Conservation (phyloP, 1,284 basidiomycete species). For the Ceratobasidium sp. region DNA sequence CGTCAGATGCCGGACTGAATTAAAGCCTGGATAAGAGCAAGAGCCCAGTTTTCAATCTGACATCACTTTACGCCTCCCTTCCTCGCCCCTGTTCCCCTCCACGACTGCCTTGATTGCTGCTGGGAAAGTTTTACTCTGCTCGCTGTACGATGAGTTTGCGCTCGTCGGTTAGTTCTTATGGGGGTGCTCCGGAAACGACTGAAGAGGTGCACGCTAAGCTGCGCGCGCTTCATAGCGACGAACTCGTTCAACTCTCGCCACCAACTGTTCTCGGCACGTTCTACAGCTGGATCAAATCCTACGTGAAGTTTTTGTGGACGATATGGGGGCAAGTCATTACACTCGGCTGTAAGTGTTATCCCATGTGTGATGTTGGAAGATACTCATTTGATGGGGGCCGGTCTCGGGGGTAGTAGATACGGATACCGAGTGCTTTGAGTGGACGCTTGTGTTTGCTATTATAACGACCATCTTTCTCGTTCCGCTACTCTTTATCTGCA, state of each 20-base stretch:
- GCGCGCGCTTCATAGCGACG: slow-evolving; percentile 26
- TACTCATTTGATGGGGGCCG: slow-evolving; percentile 13
- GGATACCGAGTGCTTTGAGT: slow-evolving; percentile 29
- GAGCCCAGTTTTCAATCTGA: slow-evolving; percentile 18
- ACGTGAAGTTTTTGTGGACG: slow-evolving; percentile 29
- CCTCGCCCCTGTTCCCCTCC: slow-evolving; percentile 46
- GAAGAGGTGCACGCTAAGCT: slow-evolving; percentile 34
- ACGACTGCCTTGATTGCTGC: too few relatives aligned
- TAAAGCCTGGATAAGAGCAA: slow-evolving; percentile 30
- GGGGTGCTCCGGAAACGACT: slow-evolving; percentile 44
- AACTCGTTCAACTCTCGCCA: slow-evolving; percentile 12
- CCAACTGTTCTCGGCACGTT: slow-evolving; percentile 33
- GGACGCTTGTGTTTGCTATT: slow-evolving; percentile 37
- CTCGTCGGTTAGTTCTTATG: too few relatives aligned
- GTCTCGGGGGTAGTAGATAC: slow-evolving; percentile 25
- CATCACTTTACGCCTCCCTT: slow-evolving; percentile 4
- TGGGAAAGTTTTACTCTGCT: slow-evolving; percentile 3
- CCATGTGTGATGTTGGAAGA: neutral
- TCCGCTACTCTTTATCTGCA: slow-evolving; percentile 33
- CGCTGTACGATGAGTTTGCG: too few relatives aligned
- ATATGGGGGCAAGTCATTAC: slow-evolving; percentile 32
- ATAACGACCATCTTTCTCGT: slow-evolving; percentile 17
- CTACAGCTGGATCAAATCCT: slow-evolving; percentile 26
- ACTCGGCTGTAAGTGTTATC: slow-evolving; percentile 7
- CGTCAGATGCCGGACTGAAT: neutral